Evolutionary conservation across 805 yeast species (phyloP).

Genomic region (Kluyveromyces siamensis): DNA sequence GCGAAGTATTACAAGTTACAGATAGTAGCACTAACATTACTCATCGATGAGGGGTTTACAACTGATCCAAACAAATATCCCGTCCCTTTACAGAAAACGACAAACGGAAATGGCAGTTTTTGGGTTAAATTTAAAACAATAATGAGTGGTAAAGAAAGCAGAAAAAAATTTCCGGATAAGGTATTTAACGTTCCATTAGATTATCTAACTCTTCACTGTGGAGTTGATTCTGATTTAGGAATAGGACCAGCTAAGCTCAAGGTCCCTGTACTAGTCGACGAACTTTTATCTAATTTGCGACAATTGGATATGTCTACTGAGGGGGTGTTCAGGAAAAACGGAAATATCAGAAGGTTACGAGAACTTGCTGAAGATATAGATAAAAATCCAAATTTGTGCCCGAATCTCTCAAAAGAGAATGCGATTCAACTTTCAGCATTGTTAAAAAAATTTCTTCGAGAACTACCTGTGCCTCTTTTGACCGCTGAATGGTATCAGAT

Average conservation of each 20-base stretch:
- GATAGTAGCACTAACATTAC: constrained; percentile 38
- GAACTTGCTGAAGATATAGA: constrained; percentile 70
- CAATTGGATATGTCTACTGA: constrained; percentile 93
- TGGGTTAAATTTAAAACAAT: constrained; percentile 25
- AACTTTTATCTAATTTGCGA: constrained; percentile 69
- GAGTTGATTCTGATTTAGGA: constrained; percentile 78
- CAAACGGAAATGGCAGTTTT: constrained; percentile 11
- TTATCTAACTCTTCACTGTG: constrained; percentile 55
- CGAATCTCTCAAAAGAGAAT: constrained; percentile 63
- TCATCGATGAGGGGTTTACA: constrained; percentile 9
- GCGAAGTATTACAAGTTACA: constrained; percentile 45
- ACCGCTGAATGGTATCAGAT: constrained; percentile 66
- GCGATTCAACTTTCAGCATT: constrained; percentile 92
- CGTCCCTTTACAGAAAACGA: constrained; percentile 58
- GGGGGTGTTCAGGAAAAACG: constrained; percentile 93
- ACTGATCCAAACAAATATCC: constrained; percentile 35
- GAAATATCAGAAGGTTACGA: constrained; percentile 77
- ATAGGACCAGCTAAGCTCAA: constrained; percentile 72
- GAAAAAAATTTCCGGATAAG: constrained; percentile 21
- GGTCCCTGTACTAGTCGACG: constrained; percentile 83
- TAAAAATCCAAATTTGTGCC: constrained; percentile 58
- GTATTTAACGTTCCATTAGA: constrained; percentile 79
- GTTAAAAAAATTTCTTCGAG: constrained; percentile 83
- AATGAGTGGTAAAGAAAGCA: constrained; percentile 19
- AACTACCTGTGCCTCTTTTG: constrained; percentile 83